Conservation (phyloP, 129 eudicot species). For the Solidago caesia region DNA sequence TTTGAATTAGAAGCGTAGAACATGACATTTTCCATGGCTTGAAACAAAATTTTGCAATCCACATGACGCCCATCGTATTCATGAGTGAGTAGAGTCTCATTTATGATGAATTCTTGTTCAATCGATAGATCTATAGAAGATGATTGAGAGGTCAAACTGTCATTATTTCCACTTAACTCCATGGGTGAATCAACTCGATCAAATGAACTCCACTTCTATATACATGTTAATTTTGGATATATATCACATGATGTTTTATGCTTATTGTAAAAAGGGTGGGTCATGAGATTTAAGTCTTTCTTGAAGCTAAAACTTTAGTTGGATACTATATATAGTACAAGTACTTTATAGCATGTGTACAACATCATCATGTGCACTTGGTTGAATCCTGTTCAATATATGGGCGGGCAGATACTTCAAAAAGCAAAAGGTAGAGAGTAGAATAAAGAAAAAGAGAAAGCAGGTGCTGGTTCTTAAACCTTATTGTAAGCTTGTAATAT, state of each 20-base stretch:
- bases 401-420: constrained; percentile 4
- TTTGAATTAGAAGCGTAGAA: constrained; percentile 33
- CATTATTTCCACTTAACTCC: constrained; percentile 22
- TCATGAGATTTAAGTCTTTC: not conserved
- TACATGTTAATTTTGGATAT: constrained; percentile 7
- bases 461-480: constrained; percentile 36
- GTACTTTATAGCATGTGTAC: constrained; percentile 28
- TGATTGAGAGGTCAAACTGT: constrained; percentile 31
- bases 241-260: constrained; percentile 8
- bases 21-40: constrained; percentile 56
- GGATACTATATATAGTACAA: constrained; percentile 17
- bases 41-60: constrained; percentile 59
- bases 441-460: constrained; percentile 28
- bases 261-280: constrained; percentile 9
- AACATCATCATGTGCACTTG: constrained; percentile 12
- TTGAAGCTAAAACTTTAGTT: constrained; percentile 18
- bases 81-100: constrained; percentile 61
- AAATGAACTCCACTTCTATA: constrained; percentile 25
- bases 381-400: not conserved
- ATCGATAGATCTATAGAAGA: constrained; percentile 20
- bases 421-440: constrained; percentile 19
- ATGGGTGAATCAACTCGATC: constrained; percentile 15
- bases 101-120: constrained; percentile 51
- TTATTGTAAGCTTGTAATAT: constrained; percentile 37
- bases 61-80: constrained; percentile 47